Evolutionary conservation across 2,329 filamentous ascomycete genomes (phyloP).

Genomic region (Torrubiella hemipterigena): DNA sequence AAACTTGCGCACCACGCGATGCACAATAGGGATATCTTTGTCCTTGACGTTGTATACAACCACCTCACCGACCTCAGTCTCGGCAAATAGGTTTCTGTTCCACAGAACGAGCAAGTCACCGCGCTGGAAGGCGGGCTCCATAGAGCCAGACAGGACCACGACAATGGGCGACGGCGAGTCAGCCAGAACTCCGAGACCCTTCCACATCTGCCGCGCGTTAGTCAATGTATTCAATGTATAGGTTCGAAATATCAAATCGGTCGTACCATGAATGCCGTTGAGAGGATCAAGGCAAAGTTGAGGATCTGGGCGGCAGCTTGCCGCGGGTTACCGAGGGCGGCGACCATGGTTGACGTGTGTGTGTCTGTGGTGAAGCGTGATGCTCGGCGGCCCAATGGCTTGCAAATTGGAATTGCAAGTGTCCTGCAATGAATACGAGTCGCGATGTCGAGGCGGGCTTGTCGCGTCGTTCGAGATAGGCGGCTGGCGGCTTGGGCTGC

Average conservation of each 20-base stretch:
- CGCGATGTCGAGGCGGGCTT: conserved; percentile 1
- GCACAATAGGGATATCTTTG: conserved; percentile 97
- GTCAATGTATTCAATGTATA: no score
- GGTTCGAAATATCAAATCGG: no score
- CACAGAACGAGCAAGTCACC: conserved; percentile 67
- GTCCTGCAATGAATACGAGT: conserved; percentile 1
- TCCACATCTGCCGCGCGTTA: conserved; percentile 55
- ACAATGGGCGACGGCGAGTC: conserved; percentile 70
- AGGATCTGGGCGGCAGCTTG: conserved; percentile 72
- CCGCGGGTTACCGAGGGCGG: conserved; percentile 60
- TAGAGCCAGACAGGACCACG: conserved; percentile 72
- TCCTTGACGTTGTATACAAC: conserved; percentile 69
- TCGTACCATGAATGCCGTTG: conserved; percentile 76
- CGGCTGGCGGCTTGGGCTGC: neutral
- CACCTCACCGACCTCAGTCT: conserved; percentile 44
- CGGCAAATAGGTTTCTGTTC: conserved; percentile 53
- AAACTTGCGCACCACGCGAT: conserved; percentile 72
- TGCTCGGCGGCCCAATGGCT: neutral
- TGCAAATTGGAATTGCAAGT: neutral
- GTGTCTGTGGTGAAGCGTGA: neutral
- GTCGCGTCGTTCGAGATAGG: no score
- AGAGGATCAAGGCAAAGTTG: conserved; percentile 84
- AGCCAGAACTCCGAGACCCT: conserved; percentile 68
- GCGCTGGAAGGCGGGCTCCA: conserved; percentile 74
- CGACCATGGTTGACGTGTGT: conserved; percentile 44